Evolutionary conservation across 1,284 basidiomycete genomes (phyloP), one percentile per base, ranked within the genome.

Genomic region (Puccinia hordei): DNA sequence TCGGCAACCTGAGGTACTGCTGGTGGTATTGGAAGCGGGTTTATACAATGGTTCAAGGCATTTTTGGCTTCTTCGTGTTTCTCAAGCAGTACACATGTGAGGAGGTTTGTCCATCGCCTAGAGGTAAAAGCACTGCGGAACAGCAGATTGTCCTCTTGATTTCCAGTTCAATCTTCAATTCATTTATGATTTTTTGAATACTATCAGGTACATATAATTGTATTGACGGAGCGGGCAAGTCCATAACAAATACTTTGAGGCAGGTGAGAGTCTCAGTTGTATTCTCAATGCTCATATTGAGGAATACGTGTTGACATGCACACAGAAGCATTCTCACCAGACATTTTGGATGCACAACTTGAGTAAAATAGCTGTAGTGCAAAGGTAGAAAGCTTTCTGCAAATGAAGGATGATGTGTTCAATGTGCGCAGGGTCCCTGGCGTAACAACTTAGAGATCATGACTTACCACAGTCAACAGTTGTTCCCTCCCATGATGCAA

Each of bases 91-190:
- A 53, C 68, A 71, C 33, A 2, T 19, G 4, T 53, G 15, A 5
- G 33, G 68, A 33, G 46, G 46, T 15, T 4, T n/a, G 12, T 53
- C 30, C 15, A 53, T n/a, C 15, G 49, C 27, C 13, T 71, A 71
- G 0, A 71, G 49, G 49, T 55, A 53, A 12, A 71, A 71, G 49
- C 68, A 53, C 19, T 33, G 38, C 0, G 49, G 46, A n/a, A 17
- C 68, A 71, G 30, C 27, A 71, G 33, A 71, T 9, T 33, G 30
- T 71, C 22, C 49, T 71, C 53, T 35, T 33, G 22, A 71, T 71
- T 35, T 51, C 17, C 1, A 46, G 68, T 33, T 1, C 68, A 15
- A 51, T 13, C 6, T 41, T 24, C 15, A 75, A 61, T 19, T 71
- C 46, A 9, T 33, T 19, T 0, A 53, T 71, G 13, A 71, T n/a